Evolutionary conservation across 176 grass and related monocot genomes (phyloP).

Genomic region (Ampelocalamus luodianensis): DNA sequence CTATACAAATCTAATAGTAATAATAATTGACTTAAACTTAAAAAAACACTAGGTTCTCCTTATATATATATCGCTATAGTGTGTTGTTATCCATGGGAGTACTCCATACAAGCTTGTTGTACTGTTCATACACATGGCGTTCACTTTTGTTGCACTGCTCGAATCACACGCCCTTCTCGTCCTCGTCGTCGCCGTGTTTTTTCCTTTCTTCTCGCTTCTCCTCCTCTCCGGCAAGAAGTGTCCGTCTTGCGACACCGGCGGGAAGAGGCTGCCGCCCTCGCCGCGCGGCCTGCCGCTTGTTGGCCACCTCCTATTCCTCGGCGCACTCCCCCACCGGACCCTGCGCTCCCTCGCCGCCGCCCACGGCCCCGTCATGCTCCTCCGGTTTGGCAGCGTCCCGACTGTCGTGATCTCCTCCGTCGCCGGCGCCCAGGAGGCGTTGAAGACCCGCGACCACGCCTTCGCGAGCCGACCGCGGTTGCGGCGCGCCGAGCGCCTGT

Average conservation of each 20-base stretch:
- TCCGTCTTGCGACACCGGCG: background rate
- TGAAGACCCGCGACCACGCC: constrained; percentile 41
- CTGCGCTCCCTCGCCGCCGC: constrained; percentile 39
- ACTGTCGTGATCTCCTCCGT: constrained; percentile 55
- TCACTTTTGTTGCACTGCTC: too few relatives aligned
- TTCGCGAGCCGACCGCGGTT: constrained; percentile 46
- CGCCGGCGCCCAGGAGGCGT: constrained; percentile 46
- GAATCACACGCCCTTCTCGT: too few relatives aligned
- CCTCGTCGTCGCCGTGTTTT: too few relatives aligned
- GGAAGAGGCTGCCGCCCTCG: constrained; percentile 9
- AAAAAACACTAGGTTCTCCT: too few relatives aligned
- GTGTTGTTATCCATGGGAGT: too few relatives aligned
- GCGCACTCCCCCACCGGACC: constrained; percentile 42
- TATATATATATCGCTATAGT: too few relatives aligned
- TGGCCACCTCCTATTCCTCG: constrained; percentile 62
- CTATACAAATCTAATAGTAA: too few relatives aligned
- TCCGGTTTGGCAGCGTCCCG: constrained; percentile 50
- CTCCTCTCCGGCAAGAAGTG: background rate
- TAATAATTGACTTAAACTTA: too few relatives aligned
- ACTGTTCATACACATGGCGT: too few relatives aligned
- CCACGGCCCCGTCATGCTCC: constrained; percentile 58
- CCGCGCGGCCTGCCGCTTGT: constrained; percentile 47
- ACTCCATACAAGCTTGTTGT: too few relatives aligned
- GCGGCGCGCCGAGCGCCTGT: constrained; percentile 34
- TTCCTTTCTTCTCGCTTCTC: too few relatives aligned